Conservation (phyloP, 352 stramenopile genomes). For the Sclerospora graminicola region DNA sequence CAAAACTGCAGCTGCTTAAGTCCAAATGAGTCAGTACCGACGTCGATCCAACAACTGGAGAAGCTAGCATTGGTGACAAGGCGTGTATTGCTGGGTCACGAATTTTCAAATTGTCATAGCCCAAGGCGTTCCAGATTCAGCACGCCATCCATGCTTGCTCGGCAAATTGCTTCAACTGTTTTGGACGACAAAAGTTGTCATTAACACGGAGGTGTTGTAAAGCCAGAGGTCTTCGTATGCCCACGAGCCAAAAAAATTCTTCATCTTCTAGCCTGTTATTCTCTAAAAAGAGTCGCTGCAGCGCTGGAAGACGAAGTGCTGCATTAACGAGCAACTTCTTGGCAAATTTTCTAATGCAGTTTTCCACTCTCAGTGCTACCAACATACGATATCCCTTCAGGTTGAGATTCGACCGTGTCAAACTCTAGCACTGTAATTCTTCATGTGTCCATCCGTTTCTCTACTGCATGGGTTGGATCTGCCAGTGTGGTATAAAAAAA, state of each 20-base stretch:
- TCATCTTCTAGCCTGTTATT: constrained; percentile 71
- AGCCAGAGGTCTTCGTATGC: constrained; percentile 12
- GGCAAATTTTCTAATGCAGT: constrained; percentile 47
- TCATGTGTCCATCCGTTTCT: constrained; percentile 6
- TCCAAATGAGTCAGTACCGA: constrained; percentile 45
- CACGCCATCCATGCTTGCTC: constrained; percentile 33
- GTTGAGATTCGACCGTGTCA: constrained; percentile 53
- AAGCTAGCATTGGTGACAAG: constrained; percentile 51
- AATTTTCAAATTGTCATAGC: constrained; percentile 56
- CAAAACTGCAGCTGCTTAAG: constrained; percentile 51
- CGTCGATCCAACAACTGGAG: constrained; percentile 4
- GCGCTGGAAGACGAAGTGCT: constrained; percentile 20
- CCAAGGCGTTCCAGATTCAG: constrained; percentile 44
- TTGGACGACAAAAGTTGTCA: constrained; percentile 45
- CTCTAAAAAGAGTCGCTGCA: constrained; percentile 49
- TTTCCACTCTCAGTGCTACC: constrained; percentile 42
- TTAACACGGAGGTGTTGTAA: constrained; percentile 37
- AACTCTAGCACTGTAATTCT: constrained; percentile 41
- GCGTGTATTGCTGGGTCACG: constrained; percentile 47
- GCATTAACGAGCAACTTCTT: constrained; percentile 40
- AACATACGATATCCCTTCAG: constrained; percentile 34
- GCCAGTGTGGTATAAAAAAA: constrained; percentile 9
- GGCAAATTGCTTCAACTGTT: constrained; percentile 36
- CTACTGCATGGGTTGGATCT: constrained; percentile 2
- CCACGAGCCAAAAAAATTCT: constrained; percentile 29